These are phyloP conservation scores for Cladorrhinum sp. DNA, from an alignment of 2,329 filamentous ascomycete species.

Conservation along the genomic window DNA sequence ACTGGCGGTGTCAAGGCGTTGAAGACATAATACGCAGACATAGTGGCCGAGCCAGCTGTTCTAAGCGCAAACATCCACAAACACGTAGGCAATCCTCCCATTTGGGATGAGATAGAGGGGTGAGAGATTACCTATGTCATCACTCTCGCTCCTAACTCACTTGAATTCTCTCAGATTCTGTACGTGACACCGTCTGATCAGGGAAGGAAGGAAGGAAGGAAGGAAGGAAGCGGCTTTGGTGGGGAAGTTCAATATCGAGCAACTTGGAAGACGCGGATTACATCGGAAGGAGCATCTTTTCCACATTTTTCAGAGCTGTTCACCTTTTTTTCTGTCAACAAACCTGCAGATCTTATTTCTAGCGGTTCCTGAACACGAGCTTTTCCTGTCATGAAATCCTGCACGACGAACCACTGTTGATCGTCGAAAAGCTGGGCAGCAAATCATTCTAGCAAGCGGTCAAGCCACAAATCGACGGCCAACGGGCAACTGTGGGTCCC, in stretches of 20 bases:
- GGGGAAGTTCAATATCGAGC: slow-evolving; percentile 6
- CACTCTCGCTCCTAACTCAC: not conserved
- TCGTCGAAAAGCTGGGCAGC: slow-evolving; percentile 4
- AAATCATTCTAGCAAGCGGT: not conserved
- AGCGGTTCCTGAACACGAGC: slow-evolving; percentile 12
- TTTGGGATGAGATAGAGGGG: too few species aligned
- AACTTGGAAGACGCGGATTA: slow-evolving; percentile 2
- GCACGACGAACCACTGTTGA: slow-evolving; percentile 5
- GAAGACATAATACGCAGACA: not conserved
- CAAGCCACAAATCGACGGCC: not conserved
- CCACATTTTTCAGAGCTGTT: not conserved
- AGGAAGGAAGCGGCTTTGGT: slow-evolving; percentile 6
- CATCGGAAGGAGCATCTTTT: slow-evolving; percentile 7
- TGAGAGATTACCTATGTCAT: too few species aligned
- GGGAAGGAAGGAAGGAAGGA: slow-evolving; percentile 7
- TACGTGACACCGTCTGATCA: not conserved
- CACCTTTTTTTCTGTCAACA: not conserved
- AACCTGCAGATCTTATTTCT: slow-evolving; percentile 21
- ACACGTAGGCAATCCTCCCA: too few species aligned
- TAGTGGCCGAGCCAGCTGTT: not conserved
- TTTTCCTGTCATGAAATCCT: slow-evolving; percentile 8
- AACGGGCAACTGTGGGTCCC: not conserved
- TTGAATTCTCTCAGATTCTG: not conserved
- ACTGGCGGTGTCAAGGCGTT: not conserved
- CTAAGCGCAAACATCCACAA: not conserved